Conservation (phyloP, 2,329 filamentous ascomycete genomes). For the Fusarium sp. region DNA sequence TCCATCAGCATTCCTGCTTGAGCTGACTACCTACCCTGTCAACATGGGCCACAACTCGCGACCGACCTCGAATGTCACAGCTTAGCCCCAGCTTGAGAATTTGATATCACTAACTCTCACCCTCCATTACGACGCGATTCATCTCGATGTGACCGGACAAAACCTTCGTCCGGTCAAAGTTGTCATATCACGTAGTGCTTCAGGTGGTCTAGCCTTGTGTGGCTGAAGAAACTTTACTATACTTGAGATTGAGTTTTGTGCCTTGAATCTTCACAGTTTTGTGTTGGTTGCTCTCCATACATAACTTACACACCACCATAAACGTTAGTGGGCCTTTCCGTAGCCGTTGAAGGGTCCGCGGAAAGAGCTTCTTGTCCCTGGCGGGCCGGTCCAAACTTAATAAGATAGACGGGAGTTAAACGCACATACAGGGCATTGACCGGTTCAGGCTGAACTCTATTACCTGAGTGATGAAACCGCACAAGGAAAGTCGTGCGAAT, state of each 20-base stretch:
- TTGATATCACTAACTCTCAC: constrained; percentile 18
- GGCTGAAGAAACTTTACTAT: constrained; percentile 18
- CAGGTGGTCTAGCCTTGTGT: constrained; percentile 31
- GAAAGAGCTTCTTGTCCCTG: constrained; percentile 26
- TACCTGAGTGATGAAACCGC: constrained; percentile 1
- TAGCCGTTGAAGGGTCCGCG: constrained; percentile 34
- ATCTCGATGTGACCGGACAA: constrained; percentile 21
- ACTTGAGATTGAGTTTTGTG: constrained; percentile 37
- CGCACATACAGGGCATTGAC: constrained; percentile 15
- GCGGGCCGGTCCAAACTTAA: constrained; percentile 39
- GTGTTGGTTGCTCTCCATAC: constrained; percentile 10
- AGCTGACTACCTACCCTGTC: constrained; percentile 20
- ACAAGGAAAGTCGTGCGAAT: constrained; percentile 14
- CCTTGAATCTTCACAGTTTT: constrained; percentile 14
- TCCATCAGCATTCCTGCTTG: constrained; percentile 9
- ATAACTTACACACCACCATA: constrained; percentile 30
- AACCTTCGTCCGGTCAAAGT: constrained; percentile 20
- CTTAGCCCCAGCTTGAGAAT: constrained; percentile 3
- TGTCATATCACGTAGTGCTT: constrained; percentile 12
- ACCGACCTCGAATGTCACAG: constrained; percentile 22
- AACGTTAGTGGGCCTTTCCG: constrained; percentile 21
- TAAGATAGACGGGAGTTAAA: constrained; percentile 34
- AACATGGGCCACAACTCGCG: constrained; percentile 14
- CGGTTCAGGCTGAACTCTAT: constrained; percentile 17
- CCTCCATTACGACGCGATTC: constrained; percentile 27